These are phyloP conservation scores for Cladosporium sp. DNA, from an alignment of 2,329 filamentous ascomycete species.

Conservation along the genomic window DNA sequence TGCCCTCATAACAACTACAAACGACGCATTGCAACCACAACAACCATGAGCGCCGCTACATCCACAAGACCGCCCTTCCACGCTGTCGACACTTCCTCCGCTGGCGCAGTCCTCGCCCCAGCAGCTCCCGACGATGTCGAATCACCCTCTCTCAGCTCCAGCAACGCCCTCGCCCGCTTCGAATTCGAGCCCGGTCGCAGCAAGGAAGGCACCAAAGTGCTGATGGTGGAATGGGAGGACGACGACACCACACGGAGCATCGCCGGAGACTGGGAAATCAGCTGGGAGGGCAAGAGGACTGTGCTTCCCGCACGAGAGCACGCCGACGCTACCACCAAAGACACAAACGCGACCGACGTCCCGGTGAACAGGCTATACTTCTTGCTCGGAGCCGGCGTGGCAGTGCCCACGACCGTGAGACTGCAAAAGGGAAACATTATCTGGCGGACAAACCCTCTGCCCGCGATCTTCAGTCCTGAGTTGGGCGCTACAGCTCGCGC, in stretches of 20 bases:
- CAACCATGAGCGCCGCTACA: conserved; percentile 28
- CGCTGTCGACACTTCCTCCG: conserved; percentile 45
- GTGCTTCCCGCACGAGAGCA: conserved; percentile 67
- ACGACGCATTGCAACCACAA: neutral
- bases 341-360: conserved; percentile 40
- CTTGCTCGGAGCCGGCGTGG: conserved; percentile 70
- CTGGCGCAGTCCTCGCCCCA: conserved; percentile 1
- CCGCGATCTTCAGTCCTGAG: conserved; percentile 80
- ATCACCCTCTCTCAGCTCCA: conserved; percentile 52
- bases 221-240: conserved; percentile 91
- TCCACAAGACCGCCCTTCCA: conserved; percentile 34
- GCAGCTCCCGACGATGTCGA: conserved; percentile 30
- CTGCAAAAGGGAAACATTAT: conserved; percentile 53
- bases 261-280: conserved; percentile 70
- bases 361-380: conserved; percentile 72
- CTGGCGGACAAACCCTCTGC: conserved; percentile 74
- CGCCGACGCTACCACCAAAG: conserved; percentile 28
- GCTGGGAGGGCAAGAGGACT: conserved; percentile 76
- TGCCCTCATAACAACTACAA: neutral
- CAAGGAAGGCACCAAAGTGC: conserved; percentile 78
- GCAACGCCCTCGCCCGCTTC: conserved; percentile 74
- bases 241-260: conserved; percentile 53
- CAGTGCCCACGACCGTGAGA: conserved; percentile 71
- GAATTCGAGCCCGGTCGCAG: conserved; percentile 78
- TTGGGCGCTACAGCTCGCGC: conserved; percentile 67